Evolutionary conservation across 768 basidiomycete genomes (phyloP), one percentile per base, ranked within the genome.

Genomic region (Collybia sordida): DNA sequence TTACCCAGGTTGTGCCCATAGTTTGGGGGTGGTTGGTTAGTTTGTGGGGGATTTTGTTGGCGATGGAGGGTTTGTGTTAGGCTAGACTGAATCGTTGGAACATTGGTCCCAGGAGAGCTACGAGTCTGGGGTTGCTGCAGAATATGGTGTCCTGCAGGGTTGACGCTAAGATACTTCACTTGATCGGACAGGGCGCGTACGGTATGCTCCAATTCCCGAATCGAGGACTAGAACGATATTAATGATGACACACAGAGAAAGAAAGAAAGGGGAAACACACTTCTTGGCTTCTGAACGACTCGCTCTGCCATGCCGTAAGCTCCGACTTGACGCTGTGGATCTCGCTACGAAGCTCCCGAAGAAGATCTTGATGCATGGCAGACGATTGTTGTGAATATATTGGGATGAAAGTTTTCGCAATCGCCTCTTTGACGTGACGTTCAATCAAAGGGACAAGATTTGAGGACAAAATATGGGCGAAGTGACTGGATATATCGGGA

Each of bases 191-290:
- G 72, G 19, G 80, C 59, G 46, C 89, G 77, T 47, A 93, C 85
- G 5, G 82, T 83, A 57, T 85, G 86, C 66, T 93, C 91, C 49
- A 93, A 77, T 36, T 93, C 90, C 52, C 89, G 80, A 49, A 93
- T 88, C 21, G 86, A 72, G 23, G 81, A 72, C 90, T 92, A 51
- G 57, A 37, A 34, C 19, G 41, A 25, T 25, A 14, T 38, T 51
- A 27, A 50, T 44, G 52, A 18, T 54, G 53, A 46, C 48, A 56
- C 37, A 57, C 14, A 18, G 11, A 34, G n/a, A n/a, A n/a, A n/a
- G n/a, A 23, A 24, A 6, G 18, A 8, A 4, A 49, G 24, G 14
- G 6, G 14, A 3, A 1, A 67, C 79, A 25, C 54, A 90, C 90
- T 78, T 94, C 91, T 60, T 93, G 89, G 28, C 75, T 81, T 41